Conservation (phyloP, 2,329 filamentous ascomycete genomes). For the Phaeosphaeria sp. region DNA sequence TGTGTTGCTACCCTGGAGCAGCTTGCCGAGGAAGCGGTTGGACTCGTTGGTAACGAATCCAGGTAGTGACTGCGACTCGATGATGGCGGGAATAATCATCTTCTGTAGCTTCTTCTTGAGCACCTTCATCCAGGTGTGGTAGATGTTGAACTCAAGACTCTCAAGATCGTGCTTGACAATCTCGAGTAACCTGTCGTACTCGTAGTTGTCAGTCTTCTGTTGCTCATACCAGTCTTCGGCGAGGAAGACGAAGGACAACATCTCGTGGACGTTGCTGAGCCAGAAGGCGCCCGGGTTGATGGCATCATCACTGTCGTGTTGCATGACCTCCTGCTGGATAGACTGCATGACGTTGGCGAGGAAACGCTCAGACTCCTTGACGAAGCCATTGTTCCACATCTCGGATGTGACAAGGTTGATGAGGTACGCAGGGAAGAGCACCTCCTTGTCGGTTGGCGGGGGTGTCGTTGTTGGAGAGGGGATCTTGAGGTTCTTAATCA, state of each 20-base stretch:
- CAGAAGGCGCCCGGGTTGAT: slow-evolving; percentile 98
- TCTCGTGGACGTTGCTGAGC: slow-evolving; percentile 99
- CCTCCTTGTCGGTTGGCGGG: slow-evolving; percentile 95
- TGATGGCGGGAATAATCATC: slow-evolving; percentile 99
- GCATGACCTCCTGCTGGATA: slow-evolving; percentile 99
- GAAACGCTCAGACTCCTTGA: slow-evolving; percentile 99
- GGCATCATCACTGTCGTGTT: slow-evolving; percentile 95
- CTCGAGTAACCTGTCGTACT: slow-evolving; percentile 95
- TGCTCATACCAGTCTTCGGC: slow-evolving; percentile 99
- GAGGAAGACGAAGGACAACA: slow-evolving; percentile 99
- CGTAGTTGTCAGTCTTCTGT: slow-evolving; percentile 98
- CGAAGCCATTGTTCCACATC: slow-evolving; percentile 99
- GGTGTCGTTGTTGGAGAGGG: slow-evolving; percentile 85
- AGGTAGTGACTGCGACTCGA: slow-evolving; percentile 96
- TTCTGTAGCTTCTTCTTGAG: slow-evolving; percentile 99
- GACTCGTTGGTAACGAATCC: slow-evolving; percentile 99
- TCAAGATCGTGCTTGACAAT: slow-evolving; percentile 99
- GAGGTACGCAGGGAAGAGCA: slow-evolving; percentile 96
- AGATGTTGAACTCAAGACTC: slow-evolving; percentile 99
- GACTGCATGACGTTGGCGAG: slow-evolving; percentile 99
- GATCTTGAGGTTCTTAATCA: slow-evolving; percentile 97
- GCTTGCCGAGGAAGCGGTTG: slow-evolving; percentile 96
- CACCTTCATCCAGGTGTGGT: slow-evolving; percentile 99
- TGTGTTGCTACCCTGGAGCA: slow-evolving; percentile 85
- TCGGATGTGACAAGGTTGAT: slow-evolving; percentile 99